A percentile compares a stretch with the other conserved stretches of the same genome.
Evolutionary conservation across 306 rosid genomes (phyloP).

Genomic region (Canavalia gladiata): DNA sequence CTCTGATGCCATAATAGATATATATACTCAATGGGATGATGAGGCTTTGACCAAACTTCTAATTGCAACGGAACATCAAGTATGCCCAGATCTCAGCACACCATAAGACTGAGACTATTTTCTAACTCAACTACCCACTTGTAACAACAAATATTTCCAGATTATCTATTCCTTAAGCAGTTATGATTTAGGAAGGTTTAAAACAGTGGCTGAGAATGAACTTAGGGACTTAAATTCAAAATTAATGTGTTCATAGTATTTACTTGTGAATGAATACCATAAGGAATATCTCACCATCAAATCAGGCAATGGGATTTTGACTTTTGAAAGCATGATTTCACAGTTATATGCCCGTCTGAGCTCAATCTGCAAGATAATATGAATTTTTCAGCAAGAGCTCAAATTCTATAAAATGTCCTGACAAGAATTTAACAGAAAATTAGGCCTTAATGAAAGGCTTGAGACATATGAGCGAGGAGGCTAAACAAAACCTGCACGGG

Average conservation of each 20-base stretch:
- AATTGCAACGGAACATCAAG: constrained; percentile 28
- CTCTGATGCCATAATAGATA: background rate
- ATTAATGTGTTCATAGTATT: constrained; percentile 41
- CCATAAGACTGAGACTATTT: background rate
- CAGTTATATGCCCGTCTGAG: constrained; percentile 97
- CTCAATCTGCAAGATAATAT: constrained; percentile 80
- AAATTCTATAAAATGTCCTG: constrained; percentile 21
- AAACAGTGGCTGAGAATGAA: constrained; percentile 3
- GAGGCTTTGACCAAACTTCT: background rate
- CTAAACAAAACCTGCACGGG: constrained; percentile 30
- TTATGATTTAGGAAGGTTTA: constrained; percentile 25
- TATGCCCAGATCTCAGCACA: background rate
- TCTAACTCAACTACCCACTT: background rate
- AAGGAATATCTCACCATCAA: constrained; percentile 76
- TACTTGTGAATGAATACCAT: constrained; percentile 25
- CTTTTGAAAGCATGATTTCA: constrained; percentile 98
- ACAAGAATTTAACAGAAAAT: constrained; percentile 30
- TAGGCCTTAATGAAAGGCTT: constrained; percentile 24
- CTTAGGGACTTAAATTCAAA: constrained; percentile 38
- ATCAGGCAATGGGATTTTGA: constrained; percentile 93
- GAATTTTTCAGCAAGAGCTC: constrained; percentile 41
- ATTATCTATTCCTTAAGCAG: constrained; percentile 24
- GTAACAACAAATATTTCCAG: background rate
- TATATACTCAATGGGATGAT: background rate
- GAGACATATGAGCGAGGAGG: constrained; percentile 17